Base-by-base conservation (phyloP, 2,329 filamentous ascomycete genomes). In the Zasmidium angulare region DNA sequence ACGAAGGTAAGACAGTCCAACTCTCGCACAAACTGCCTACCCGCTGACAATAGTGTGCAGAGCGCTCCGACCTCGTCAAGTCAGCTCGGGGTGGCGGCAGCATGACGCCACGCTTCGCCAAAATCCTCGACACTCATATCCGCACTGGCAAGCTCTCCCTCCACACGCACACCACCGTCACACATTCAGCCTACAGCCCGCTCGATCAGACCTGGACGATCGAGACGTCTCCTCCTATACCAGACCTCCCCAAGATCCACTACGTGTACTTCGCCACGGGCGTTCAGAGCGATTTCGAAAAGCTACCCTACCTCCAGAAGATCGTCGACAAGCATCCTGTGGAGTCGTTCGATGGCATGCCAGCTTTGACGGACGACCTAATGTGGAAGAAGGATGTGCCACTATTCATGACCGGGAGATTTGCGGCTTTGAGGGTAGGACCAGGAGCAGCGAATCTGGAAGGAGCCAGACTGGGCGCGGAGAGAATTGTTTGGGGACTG, bases 251-350 rank as follows among this genome's bases (percentile, higher is more conserved):
- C 11, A 26, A 29, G 21, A 58, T 86, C 14, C 83, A 92, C 71
- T 89, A 88, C 73, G 84, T 92, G 63, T 89, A 89, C 74, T 90
- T 89, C 68, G 89, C 90, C 14, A 93, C 90, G 0, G 90, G 90
- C 0, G 83, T 89, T 43, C 81, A 85, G 51, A 84, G 85, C 26
- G 26, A 11, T 29, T 4, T 29, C 26, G 26, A 29, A 6, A 29
- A 4, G 11, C 11, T 29, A 11, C 11, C 26, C 11, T 29, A 6
- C 11, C 26, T 29, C 26, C 11, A 6, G 26, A 29, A 29, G 11
- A 6, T 29, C 26, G 26, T 29, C 26, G 26, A 6, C 26, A 29
- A 11, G 26, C 26, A 87, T 61, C 89, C 88, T 0, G 81, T 93
- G 31, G 74, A 84, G 17, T 81, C 78, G 0, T 80, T 84, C 22